Evolutionary conservation across 352 stramenopile genomes (phyloP), one percentile per base, ranked within the genome.

Genomic region (Lagenidium sp.): DNA sequence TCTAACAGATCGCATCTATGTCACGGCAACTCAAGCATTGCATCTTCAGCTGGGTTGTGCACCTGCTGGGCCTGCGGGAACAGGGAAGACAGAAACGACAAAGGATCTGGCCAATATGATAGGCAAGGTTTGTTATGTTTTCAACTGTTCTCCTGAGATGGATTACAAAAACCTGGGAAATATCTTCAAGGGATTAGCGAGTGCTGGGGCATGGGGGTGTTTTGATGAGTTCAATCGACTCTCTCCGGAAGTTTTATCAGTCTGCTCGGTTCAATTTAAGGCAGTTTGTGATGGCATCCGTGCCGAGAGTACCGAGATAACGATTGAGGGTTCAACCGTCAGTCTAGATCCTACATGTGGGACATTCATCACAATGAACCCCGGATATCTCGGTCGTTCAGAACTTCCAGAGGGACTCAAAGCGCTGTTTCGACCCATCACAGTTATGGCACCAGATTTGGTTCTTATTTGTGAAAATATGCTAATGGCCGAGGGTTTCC

Each of bases 311-410:
- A 68, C 74, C 28, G 53, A 67, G 0, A 85, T 98, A 26, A 72
- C 85, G 6, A 92, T 98, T 25, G 90, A 98, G 48, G 91, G 88
- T 7, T 85, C 97, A 56, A 75, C 66, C 19, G 85, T 97, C 13
- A 72, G 49, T 18, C 65, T 98, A 0, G 88, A 97, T 46, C 57
- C 80, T 6, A 85, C 74, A 1, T 97, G 86, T 41, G 94, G 93
- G 20, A 95, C 85, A 10, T 98, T 97, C 49, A 97, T 98, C 55
- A 98, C 91, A 11, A 98, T 98, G 94, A 98, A 98, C 52, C 94
- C 94, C 8, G 93, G 91, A 1, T 98, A 98, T 36, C 50, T 97
- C 6, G 93, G 93, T 0, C 74, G 93, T 11, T 95, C 83, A 2
- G 92, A 97, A 62, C 71, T 98, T 1, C 94, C 94, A 1, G 93